Evolutionary conservation across 2,329 filamentous ascomycete species (phyloP), one percentile per base, ranked within the genome.

Genomic region (Ceratocystiopsis sp.): DNA sequence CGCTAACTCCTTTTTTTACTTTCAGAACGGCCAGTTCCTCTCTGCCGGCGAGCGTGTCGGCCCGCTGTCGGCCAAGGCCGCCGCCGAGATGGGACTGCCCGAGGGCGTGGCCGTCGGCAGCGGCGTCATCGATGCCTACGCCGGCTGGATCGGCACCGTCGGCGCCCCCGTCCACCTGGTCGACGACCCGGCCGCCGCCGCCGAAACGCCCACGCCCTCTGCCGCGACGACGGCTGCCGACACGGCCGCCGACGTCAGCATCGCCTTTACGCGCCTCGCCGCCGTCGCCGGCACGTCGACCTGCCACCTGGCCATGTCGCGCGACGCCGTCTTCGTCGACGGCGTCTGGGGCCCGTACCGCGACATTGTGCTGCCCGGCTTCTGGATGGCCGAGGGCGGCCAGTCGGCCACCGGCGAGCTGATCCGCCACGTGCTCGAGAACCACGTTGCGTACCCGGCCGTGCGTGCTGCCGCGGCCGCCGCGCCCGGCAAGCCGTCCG

Each of bases 131-230:
- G 91, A 98, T 59, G 91, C 91, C 16, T 98, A 98, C 55, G 91
- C 91, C 46, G 91, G 91, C 50, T 98, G 91, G 91, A 91, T 98
- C 52, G 91, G 91, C 48, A 96, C 91, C 1, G 91, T 98, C n/a
- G 91, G 91, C 46, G 89, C 91, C 47, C 95, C 95, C 61, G 84
- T 95, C 53, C 73, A 85, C 51, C 72, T 93, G 15, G 72, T 93
- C 15, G 69, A 71, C 36, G 64, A 69, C 45, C 75, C 81, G 35
- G 15, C 34, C 5, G 5, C 5, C 32, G 11, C 10, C 11, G 32
- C 11, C 32, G 32, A 33, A 5, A 11, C 11, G 32, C 32, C 32
- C 32, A 11, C 32, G 11, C 21, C 21, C 21, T 21, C 21, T 17
- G 78, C 80, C 56, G 67, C 73, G 46, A 71, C 71, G 34, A 68